Base-by-base conservation (phyloP, 306 rosid genomes). In the Inga leiocalycina region DNA sequence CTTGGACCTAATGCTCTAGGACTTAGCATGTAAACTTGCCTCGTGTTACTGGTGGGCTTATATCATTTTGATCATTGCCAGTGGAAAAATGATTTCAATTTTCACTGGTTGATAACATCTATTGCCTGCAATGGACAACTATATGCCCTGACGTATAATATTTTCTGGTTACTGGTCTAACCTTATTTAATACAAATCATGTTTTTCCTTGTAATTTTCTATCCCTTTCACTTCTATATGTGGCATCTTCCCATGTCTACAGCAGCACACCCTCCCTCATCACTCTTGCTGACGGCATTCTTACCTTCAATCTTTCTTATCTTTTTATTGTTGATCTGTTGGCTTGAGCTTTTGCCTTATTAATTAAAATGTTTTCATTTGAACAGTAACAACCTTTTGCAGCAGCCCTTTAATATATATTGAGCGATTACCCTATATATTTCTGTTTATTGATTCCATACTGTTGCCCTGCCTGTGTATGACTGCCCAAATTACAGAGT, bases 401-500 rank as follows among this genome's bases (percentile, higher is more conserved):
- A 9, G 57, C 43, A 6, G 19, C 10, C 67, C 27, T 71, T 51
- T 52, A 3, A 41, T 37, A 52, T 35, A 80, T 79, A 73, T 16
- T 30, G 75, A 41, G 45, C 49, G 51, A 15, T 27, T 49, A 16
- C 30, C 41, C 6, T 59, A 41, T 17, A 20, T 74, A 4, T 43
- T 66, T 45, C 56, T 52, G 51, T 43, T 56, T 10, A 16, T 13
- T 43, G 59, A 37, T 35, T 14, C n/a, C 20, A 24, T 6, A 12
- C 11, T 37, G 32, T 19, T 41, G 6, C 44, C 10, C 11, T 76
- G 10, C 49, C 10, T 39, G 41, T 37, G 5, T 17, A 22, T 27
- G 77, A 13, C 75, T 20, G 78, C 81, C 37, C 41, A 44, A 24
- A 71, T 79, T 76, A 49, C 52, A n/a, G 14, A 73, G 48, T 67